These are phyloP conservation scores for Eucalyptus curtisii DNA, from an alignment of 345 rosid species.

Conservation along the genomic window DNA sequence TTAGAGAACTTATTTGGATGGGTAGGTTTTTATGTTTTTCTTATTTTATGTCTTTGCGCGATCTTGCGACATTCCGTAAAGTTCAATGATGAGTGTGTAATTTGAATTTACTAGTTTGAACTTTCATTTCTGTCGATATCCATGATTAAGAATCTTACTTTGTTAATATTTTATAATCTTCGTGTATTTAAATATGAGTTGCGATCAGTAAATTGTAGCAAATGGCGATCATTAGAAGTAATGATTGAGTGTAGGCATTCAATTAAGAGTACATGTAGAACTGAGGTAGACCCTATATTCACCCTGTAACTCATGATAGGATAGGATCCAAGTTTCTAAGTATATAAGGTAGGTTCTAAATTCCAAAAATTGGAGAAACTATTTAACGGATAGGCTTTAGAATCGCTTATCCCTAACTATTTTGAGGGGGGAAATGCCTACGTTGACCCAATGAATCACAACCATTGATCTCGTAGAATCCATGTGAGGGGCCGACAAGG, in stretches of 20 bases:
- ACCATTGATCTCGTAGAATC: background rate
- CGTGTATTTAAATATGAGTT: rapidly evolving
- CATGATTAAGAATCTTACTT: too few species aligned
- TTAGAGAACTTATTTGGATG: background rate
- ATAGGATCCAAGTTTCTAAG: background rate
- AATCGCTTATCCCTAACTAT: background rate
- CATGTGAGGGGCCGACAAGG: background rate
- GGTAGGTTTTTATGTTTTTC: too few species aligned
- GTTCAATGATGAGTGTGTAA: rapidly evolving
- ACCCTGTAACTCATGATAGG: background rate
- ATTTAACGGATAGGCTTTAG: background rate
- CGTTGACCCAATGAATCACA: rapidly evolving
- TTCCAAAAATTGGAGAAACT: too few species aligned
- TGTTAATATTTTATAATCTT: background rate
- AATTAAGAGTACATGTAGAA: background rate
- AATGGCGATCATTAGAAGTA: too few species aligned
- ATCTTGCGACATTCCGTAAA: rapidly evolving
- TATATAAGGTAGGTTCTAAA: too few species aligned
- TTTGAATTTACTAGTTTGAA: too few species aligned
- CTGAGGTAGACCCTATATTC: rapidly evolving
- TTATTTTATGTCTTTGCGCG: rapidly evolving
- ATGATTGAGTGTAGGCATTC: too few species aligned
- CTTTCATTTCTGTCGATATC: rapidly evolving
- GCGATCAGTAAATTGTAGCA: rapidly evolving
- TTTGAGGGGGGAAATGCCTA: background rate